Conservation (phyloP, 768 basidiomycete genomes). For the Mycena indigotica region DNA sequence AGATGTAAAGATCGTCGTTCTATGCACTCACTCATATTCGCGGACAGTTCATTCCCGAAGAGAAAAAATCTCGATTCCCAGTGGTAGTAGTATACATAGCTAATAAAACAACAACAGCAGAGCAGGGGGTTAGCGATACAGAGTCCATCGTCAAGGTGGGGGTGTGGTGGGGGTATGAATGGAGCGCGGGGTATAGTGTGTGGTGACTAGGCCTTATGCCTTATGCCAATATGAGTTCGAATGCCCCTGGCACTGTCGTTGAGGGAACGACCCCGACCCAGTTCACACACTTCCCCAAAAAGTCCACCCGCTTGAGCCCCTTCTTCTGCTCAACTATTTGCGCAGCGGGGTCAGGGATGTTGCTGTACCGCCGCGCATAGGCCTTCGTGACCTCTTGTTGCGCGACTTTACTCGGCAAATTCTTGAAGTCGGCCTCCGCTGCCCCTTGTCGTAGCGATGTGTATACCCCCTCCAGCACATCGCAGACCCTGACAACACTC, state of each 20-base stretch:
- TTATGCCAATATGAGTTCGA: slow-evolving; percentile 8
- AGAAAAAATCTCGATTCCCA: too few species aligned
- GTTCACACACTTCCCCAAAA: slow-evolving; percentile 32
- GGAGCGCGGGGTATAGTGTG: neutral
- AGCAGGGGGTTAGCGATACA: too few species aligned
- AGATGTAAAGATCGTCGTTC: too few species aligned
- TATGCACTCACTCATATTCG: too few species aligned
- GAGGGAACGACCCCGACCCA: slow-evolving; percentile 35
- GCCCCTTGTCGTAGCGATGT: slow-evolving; percentile 10
- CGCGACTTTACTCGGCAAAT: neutral
- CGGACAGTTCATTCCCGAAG: too few species aligned
- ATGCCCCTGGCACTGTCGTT: neutral
- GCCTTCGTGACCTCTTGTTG: slow-evolving; percentile 15
- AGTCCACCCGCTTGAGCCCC: slow-evolving; percentile 43
- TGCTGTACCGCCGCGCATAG: slow-evolving; percentile 16
- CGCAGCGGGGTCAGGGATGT: slow-evolving; percentile 2
- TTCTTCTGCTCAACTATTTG: slow-evolving; percentile 33
- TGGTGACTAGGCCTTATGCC: neutral
- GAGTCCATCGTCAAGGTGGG: too few species aligned
- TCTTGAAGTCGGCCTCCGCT: slow-evolving; percentile 4
- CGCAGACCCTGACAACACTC: slow-evolving; percentile 8
- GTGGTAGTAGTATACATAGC: too few species aligned
- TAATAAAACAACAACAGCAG: too few species aligned
- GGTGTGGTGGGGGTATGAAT: neutral
- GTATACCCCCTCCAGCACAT: slow-evolving; percentile 18